Evolutionary conservation across 345 rosid genomes (phyloP), one percentile per base, ranked within the genome.

Genomic region (Punica granatum): DNA sequence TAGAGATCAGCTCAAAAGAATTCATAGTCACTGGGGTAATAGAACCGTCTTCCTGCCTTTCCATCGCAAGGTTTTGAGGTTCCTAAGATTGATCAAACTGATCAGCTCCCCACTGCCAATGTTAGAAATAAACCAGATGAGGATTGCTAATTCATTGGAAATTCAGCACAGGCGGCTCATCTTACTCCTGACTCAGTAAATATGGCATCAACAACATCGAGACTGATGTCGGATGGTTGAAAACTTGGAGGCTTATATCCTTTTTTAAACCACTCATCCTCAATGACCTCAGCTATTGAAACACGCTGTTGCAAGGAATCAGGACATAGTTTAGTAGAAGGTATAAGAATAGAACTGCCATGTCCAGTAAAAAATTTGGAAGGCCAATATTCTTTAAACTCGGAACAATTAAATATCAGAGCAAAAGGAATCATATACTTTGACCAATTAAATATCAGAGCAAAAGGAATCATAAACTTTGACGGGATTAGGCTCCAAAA

Each of bases 191-290:
- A 74, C 70, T 86, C 90, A 72, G 75, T 79, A 82, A 88, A 93
- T 61, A 86, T 79, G 32, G 85, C 79, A 74, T 90, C 84, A 73
- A 90, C 93, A 60, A 88, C 96, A 54, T 76, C 96, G 69, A 83
- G 86, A 77, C 81, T 83, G 68, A 84, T 82, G 60, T 86, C 76
- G n/a, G 84, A 82, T 75, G 83, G 79, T 75, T 90, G 90, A 77
- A 88, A 90, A 62, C 60, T 72, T 51, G 92, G 87, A 39, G 93
- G 87, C 73, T 82, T 88, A 72, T 88, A 92, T 49, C 96, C 96
- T 81, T 92, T 92, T 64, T 84, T 90, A 77, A 92, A 90, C 97
- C 97, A 92, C 59, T 87, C 90, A 77, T 86, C 87, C 81, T 82
- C 87, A 63, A 86, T 74, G 74, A 90, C 82, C 77, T 90, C 92